Evolutionary conservation across 345 rosid species (phyloP).

Genomic region (Toxicodendron radicans): DNA sequence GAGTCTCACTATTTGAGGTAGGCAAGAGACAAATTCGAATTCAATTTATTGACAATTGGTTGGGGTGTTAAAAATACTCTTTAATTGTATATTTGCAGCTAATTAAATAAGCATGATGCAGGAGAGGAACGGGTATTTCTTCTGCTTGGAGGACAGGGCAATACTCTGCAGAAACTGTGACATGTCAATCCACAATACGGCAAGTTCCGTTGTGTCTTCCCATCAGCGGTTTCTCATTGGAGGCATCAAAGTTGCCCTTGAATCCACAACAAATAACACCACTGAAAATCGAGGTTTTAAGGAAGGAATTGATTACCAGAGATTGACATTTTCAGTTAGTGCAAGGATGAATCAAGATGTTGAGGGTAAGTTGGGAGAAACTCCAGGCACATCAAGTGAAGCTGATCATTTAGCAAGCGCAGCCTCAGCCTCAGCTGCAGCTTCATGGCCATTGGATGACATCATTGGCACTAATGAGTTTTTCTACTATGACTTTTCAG

Average conservation of each 20-base stretch:
- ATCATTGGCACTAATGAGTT: conserved; percentile 5
- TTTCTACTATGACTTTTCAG: not conserved
- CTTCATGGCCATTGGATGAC: conserved; percentile 24
- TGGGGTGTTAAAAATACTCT: too few relatives aligned
- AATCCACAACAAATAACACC: not conserved
- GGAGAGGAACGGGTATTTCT: conserved; percentile 24
- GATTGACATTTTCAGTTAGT: not conserved
- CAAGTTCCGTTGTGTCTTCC: not conserved
- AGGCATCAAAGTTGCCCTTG: conserved; percentile 24
- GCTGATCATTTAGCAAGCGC: not conserved
- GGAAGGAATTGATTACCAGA: not conserved
- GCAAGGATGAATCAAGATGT: not conserved
- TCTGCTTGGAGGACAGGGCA: conserved; percentile 38
- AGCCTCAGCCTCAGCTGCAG: not conserved
- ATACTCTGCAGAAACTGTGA: conserved; percentile 27
- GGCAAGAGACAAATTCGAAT: too few relatives aligned
- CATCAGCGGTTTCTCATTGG: conserved; percentile 31
- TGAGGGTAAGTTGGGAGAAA: conserved; percentile 6
- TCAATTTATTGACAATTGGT: too few relatives aligned
- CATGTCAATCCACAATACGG: conserved; percentile 13
- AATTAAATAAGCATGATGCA: conserved; percentile 7
- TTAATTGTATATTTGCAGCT: too few relatives aligned
- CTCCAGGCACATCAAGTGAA: conserved; percentile 1
- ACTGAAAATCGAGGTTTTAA: too few relatives aligned
- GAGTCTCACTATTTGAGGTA: too few relatives aligned